Evolutionary conservation across 176 grass and related monocot genomes (phyloP), one percentile per base, ranked within the genome.

Genomic region (Avena atlantica): DNA sequence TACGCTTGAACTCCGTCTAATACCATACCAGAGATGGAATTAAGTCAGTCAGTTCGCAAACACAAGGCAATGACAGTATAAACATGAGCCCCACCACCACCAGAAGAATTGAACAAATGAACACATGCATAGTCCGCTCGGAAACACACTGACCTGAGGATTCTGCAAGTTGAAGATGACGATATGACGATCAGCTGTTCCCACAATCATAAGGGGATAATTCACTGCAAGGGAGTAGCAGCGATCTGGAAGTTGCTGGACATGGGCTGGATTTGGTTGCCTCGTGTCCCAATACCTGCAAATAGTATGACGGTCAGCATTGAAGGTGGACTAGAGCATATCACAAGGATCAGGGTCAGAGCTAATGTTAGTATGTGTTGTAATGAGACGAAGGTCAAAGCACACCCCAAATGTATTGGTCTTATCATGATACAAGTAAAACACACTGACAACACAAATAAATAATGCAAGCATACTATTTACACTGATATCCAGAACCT

Each of bases 161-260:
- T 92, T 98, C 77, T 92, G 96, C 84, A 98, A 89, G 85, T 98
- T 95, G 90, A 92, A 98, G 75, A 98, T 86, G n/a, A 95, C 85
- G 8, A 98, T 45, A 53, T 98, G 89, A 62, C 92, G 91, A 85
- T 95, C 96, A 58, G 96, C 88, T 47, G 93, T 98, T 66, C 96
- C 96, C 83, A 98, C 93, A 88, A 98, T 94, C 96, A 98, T 95
- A 80, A 98, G 89, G 36, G 93, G 93, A 78, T 98, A 98, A 78
- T 85, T 91, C 83, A 98, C 93, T 66, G 96, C 92, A 77, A 98
- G 79, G 81, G 96, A 79, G 72, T 92, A 95, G 79, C 91, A 93
- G 34, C 91, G 86, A 61, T 95, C 96, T 81, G 96, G 96, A 68
- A 95, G 86, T 88, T 91, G 96, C 76, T 98, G 96, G 62, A 93